phyloP scores from a whole-genome alignment of 768 basidiomycete genomes.

The Strobilomyces echinocephalus region DNA sequence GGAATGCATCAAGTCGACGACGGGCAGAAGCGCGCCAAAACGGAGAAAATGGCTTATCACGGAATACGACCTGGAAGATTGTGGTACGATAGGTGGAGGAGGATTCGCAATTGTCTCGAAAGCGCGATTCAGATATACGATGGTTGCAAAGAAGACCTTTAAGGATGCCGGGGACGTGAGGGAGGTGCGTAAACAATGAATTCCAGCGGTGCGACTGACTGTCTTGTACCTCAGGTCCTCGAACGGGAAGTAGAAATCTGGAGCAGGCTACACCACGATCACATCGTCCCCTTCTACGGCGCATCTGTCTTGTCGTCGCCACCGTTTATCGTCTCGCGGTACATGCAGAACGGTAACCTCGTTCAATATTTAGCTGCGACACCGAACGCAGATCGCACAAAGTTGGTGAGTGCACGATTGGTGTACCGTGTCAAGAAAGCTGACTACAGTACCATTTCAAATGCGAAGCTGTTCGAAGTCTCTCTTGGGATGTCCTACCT shows the following conservation, averaged over 20 bases:
- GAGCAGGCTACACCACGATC: slow-evolving; percentile 8
- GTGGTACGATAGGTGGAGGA: slow-evolving; percentile 21
- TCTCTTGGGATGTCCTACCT: slow-evolving; percentile 15
- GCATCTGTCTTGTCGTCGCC: slow-evolving; percentile 3
- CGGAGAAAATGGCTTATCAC: slow-evolving; percentile 23
- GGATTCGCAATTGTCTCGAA: slow-evolving; percentile 17
- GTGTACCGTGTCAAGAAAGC: too few species aligned
- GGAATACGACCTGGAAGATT: slow-evolving; percentile 26
- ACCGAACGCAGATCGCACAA: not conserved
- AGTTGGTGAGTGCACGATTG: not conserved
- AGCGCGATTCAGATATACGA: not conserved
- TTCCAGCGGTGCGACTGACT: not conserved
- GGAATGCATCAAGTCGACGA: not conserved
- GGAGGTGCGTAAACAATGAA: not conserved
- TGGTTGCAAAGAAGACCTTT: slow-evolving; percentile 1
- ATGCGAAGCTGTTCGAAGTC: slow-evolving; percentile 6
- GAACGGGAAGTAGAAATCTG: slow-evolving; percentile 9
- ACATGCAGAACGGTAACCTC: slow-evolving; percentile 6
- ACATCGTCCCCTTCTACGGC: slow-evolving; percentile 12
- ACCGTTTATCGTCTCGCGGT: slow-evolving; percentile 7
- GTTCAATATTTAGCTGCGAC: slow-evolving; percentile 1
- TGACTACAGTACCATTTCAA: not conserved
- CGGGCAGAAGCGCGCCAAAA: slow-evolving; percentile 1
- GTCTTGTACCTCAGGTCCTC: not conserved
- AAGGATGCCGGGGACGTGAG: not conserved